Conservation (phyloP, 2,329 filamentous ascomycete genomes). For the Diaporthe helianthi region DNA sequence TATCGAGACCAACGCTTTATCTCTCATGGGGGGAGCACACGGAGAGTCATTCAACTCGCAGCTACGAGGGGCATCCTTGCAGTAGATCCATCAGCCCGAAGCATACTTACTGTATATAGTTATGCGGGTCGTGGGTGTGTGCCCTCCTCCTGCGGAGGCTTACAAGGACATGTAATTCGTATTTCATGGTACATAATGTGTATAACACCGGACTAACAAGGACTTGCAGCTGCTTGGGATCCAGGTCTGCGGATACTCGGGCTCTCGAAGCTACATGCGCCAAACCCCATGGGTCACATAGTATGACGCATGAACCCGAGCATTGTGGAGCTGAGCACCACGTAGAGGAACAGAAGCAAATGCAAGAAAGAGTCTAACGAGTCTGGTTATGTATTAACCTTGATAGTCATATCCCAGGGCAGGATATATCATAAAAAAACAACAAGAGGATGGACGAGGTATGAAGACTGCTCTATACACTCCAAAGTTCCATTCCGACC, state of each 20-base stretch:
- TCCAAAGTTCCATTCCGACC: conserved; percentile 57
- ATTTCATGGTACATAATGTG: too few relatives aligned
- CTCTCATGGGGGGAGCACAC: conserved; percentile 20
- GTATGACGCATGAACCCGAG: neutral
- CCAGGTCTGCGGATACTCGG: neutral
- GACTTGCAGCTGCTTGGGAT: neutral
- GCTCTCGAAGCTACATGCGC: neutral
- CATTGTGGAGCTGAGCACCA: neutral
- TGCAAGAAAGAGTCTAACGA: too few relatives aligned
- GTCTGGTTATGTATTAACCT: neutral
- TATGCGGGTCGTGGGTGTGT: neutral
- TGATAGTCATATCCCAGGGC: neutral
- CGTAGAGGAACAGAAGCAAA: neutral
- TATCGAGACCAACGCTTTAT: neutral
- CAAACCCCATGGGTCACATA: neutral
- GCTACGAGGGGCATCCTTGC: conserved; percentile 15
- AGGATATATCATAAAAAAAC: neutral
- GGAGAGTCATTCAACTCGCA: conserved; percentile 1
- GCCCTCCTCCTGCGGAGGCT: neutral
- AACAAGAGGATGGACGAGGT: neutral
- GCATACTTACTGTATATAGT: neutral
- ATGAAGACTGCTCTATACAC: neutral
- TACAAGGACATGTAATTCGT: neutral
- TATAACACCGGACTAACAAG: neutral
- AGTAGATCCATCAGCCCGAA: neutral